Evolutionary conservation across 2,329 filamentous ascomycete genomes (phyloP), one percentile per base, ranked within the genome.

Genomic region (Penicillium sp.): DNA sequence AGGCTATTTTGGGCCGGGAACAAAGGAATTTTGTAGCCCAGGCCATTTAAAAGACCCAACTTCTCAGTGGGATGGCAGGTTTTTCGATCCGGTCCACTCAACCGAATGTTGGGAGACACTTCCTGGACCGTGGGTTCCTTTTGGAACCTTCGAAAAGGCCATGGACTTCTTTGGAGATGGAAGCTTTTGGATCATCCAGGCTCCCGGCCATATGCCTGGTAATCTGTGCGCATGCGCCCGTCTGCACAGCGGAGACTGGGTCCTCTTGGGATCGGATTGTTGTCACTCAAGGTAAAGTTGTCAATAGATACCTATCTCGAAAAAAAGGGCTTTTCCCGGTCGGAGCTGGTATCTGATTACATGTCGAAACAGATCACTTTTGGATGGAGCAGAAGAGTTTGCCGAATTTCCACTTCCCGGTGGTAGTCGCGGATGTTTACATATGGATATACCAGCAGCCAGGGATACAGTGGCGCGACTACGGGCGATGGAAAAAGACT

Each of bases 111-210:
- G 49, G 49, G 34, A 42, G 9, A 52, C 49, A 19, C 28, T 47
- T 8, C n/a, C 14, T 28, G 49, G 49, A 3, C 49, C 49, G 16
- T 75, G 71, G 72, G 51, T 58, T 18, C 50, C 60, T 0, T 71
- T 74, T 51, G 72, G 71, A 1, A 67, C 70, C 0, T 75, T 74
- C 43, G 64, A 72, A 13, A 64, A 63, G 36, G 71, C 72, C 10
- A 48, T 71, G 52, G 68, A 75, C 43, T 72, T 66, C 37, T 75
- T 75, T 39, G 70, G 70, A n/a, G 68, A 79, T 67, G 64, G 75
- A 47, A 67, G 70, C 46, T 72, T 75, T 39, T 73, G 70, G 71
- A 50, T 74, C 7, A 67, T 75, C 8, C 68, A 73, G 19, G 71
- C 70, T 13, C 71, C 71, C 2, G 71, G 72, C 19, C 73, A 70